Percentiles rank a stretch among this genome's conserved stretches.
Conservation (phyloP, 257 asterid species). For the Lycium barbarum region DNA sequence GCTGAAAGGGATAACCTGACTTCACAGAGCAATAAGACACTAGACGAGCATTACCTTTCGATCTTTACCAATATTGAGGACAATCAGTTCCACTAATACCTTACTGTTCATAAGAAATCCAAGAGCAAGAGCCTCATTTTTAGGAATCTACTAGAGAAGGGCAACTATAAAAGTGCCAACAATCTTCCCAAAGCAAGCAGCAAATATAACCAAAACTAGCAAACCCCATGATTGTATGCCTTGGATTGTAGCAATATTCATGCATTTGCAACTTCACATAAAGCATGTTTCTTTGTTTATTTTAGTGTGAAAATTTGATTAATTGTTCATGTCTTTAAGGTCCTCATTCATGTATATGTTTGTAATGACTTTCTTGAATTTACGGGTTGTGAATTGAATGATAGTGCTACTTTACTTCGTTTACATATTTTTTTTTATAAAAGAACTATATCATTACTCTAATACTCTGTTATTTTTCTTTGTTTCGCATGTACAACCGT, state of each 20-base stretch:
- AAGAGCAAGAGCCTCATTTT: conserved; percentile 70
- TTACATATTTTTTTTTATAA: too few relatives aligned
- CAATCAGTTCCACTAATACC: conserved; percentile 84
- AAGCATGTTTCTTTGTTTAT: too few relatives aligned
- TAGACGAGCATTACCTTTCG: conserved; percentile 54
- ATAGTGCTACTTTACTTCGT: too few relatives aligned
- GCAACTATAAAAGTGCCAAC: conserved; percentile 66
- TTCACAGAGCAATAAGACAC: neutral
- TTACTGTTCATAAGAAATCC: conserved; percentile 86
- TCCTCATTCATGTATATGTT: too few relatives aligned
- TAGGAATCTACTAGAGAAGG: conserved; percentile 55
- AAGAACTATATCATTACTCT: too few relatives aligned
- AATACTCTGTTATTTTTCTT: too few relatives aligned
- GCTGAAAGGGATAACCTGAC: neutral
- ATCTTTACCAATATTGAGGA: conserved; percentile 86
- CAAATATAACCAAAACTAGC: conserved; percentile 63
- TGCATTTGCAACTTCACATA: too few relatives aligned
- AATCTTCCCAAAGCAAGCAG: conserved; percentile 84
- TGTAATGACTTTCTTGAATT: too few relatives aligned
- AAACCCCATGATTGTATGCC: conserved; percentile 87
- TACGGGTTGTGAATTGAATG: too few relatives aligned
- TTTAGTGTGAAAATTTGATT: too few relatives aligned
- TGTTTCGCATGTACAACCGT: too few relatives aligned
- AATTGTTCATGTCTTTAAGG: too few relatives aligned
- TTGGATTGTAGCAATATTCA: conserved; percentile 69